Conservation (phyloP, 805 yeast genomes). For the Lachancea thermotolerans region DNA sequence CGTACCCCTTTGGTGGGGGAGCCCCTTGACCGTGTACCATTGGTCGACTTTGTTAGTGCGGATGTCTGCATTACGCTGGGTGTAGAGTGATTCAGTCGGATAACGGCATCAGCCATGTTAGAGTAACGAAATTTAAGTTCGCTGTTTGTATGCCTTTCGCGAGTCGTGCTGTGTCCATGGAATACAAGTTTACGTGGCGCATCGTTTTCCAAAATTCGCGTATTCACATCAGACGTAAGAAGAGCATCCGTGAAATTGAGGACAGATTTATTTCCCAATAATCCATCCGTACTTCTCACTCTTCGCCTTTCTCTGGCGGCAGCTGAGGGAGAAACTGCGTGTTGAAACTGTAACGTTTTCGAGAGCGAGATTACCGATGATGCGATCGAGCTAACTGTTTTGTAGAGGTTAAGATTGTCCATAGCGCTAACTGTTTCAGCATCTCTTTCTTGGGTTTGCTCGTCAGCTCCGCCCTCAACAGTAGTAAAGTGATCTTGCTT, state of each 20-base stretch:
- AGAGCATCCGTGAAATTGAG: background rate
- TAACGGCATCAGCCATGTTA: slow-evolving; percentile 2
- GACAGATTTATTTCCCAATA: background rate
- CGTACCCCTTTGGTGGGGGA: background rate
- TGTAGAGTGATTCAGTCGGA: background rate
- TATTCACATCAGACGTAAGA: background rate
- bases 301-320: slow-evolving; percentile 20
- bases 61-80: background rate
- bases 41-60: background rate
- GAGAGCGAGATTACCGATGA: slow-evolving; percentile 31
- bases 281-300: slow-evolving; percentile 15
- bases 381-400: slow-evolving; percentile 31
- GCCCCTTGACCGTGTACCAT: background rate
- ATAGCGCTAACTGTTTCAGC: slow-evolving; percentile 23
- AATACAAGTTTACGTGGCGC: slow-evolving; percentile 10
- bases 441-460: background rate
- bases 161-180: slow-evolving; percentile 1
- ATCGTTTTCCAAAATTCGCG: background rate
- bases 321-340: slow-evolving; percentile 19
- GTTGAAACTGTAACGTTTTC: slow-evolving; percentile 20
- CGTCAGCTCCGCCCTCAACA: slow-evolving; percentile 4
- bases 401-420: slow-evolving; percentile 31
- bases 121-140: background rate
- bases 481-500: slow-evolving; percentile 1
- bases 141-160: background rate